Percentiles rank a stretch among this genome's conserved stretches.
phyloP scores from a whole-genome alignment of 305 asterid species.

The Stenogyne calaminthoides region DNA sequence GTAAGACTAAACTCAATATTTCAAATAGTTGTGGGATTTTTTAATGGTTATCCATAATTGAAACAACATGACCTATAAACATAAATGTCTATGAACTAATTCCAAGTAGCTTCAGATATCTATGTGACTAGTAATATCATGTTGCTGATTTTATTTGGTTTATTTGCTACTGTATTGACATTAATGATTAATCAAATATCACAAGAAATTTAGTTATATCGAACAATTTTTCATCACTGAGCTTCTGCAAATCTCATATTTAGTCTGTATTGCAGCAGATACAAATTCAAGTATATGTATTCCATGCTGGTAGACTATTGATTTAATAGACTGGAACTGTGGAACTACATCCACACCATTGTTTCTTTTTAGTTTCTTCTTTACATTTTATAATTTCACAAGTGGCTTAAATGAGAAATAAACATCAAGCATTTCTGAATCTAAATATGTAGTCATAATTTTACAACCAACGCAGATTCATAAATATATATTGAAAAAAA shows the following conservation, averaged over 20 bases:
- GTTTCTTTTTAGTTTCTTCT: background rate
- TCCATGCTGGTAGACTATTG: background rate
- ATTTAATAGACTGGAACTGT: background rate
- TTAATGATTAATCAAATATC: background rate
- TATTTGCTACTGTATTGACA: background rate
- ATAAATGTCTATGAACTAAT: background rate
- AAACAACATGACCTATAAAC: slow-evolving; percentile 3
- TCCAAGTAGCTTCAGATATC: slow-evolving; percentile 1
- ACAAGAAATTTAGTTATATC: background rate
- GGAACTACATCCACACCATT: slow-evolving; percentile 3
- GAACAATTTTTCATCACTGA: background rate
- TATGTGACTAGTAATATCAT: slow-evolving; percentile 1
- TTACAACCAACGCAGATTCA: background rate
- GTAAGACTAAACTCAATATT: background rate
- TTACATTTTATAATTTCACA: background rate
- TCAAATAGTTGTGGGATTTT: background rate
- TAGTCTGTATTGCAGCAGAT: background rate
- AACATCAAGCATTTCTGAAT: slow-evolving; percentile 18
- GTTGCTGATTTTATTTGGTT: background rate
- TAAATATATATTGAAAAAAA: slow-evolving; percentile 13
- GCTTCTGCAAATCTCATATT: background rate
- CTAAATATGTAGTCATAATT: background rate
- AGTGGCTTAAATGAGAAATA: slow-evolving; percentile 1
- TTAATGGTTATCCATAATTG: background rate
- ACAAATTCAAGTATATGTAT: slow-evolving; percentile 5